phyloP scores from a whole-genome alignment of 371 early-diverging fungal species.

The Mucor lusitanicus region DNA sequence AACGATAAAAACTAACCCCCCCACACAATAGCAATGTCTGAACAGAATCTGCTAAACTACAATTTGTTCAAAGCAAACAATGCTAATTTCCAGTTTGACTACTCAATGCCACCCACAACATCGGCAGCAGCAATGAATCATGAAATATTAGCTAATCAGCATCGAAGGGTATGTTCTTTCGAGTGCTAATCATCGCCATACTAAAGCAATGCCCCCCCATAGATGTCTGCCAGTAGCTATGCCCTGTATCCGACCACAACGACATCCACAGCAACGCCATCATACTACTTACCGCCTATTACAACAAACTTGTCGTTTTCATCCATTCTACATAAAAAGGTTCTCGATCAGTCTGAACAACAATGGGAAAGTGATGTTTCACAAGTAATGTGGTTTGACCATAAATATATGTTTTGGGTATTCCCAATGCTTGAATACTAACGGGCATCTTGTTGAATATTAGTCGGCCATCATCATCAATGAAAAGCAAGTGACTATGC shows the following conservation, averaged over 20 bases:
- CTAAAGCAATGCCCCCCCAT: too few species aligned
- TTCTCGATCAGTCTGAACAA: constrained; percentile 2
- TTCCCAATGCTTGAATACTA: background rate
- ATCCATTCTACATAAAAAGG: constrained; percentile 8
- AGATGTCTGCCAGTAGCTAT: background rate
- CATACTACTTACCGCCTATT: constrained; percentile 12
- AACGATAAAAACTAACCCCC: too few species aligned
- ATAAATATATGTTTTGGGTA: background rate
- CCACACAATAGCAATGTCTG: constrained; percentile 10
- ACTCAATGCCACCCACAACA: background rate
- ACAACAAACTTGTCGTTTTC: constrained; percentile 2
- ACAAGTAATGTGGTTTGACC: constrained; percentile 18
- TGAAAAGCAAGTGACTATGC: constrained; percentile 1
- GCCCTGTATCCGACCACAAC: background rate
- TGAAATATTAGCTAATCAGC: background rate
- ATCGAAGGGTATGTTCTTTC: constrained; percentile 10
- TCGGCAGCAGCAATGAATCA: background rate
- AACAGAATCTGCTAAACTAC: constrained; percentile 15
- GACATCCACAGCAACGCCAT: background rate
- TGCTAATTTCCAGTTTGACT: constrained; percentile 8
- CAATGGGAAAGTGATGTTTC: constrained; percentile 18
- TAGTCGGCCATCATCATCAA: constrained; percentile 13
- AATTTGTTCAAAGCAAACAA: constrained; percentile 9
- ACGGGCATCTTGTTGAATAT: background rate
- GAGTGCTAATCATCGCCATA: too few species aligned